Percentiles rank a stretch among this genome's conserved stretches.
phyloP scores from a whole-genome alignment of 2,329 filamentous ascomycete genomes.

The Calycina herbarum region DNA sequence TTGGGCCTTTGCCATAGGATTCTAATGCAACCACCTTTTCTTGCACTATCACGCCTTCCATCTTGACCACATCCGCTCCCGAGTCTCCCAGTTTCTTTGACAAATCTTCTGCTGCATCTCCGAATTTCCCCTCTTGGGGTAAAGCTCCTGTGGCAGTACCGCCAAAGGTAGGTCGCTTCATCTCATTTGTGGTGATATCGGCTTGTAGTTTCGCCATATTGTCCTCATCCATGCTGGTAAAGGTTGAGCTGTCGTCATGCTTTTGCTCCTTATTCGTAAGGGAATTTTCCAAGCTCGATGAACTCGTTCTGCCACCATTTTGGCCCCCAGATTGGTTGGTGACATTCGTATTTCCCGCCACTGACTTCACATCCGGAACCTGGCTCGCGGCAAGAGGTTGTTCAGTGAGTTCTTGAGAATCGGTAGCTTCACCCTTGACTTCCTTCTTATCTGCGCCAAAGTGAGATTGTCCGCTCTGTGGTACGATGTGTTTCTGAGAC shows the following conservation, averaged over 20 bases:
- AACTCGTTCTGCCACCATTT: neutral
- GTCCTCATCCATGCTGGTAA: neutral
- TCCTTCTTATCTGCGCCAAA: too few relatives aligned
- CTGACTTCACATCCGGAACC: too few relatives aligned
- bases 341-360: too few relatives aligned
- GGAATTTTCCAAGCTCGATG: neutral
- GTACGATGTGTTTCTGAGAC: too few relatives aligned
- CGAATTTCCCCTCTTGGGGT: too few relatives aligned
- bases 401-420: too few relatives aligned
- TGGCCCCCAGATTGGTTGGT: too few relatives aligned
- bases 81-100: neutral
- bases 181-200: neutral
- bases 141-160: neutral
- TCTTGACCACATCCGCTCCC: neutral
- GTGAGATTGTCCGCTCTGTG: too few relatives aligned
- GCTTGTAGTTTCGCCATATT: neutral
- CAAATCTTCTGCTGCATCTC: neutral
- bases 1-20: neutral
- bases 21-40: neutral
- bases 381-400: too few relatives aligned
- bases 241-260: neutral
- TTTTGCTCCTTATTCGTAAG: neutral
- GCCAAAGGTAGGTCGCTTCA: neutral
- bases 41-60: neutral
- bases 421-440: too few relatives aligned